Conservation (phyloP, 805 yeast genomes). For the Pichia pseudocactophila region DNA sequence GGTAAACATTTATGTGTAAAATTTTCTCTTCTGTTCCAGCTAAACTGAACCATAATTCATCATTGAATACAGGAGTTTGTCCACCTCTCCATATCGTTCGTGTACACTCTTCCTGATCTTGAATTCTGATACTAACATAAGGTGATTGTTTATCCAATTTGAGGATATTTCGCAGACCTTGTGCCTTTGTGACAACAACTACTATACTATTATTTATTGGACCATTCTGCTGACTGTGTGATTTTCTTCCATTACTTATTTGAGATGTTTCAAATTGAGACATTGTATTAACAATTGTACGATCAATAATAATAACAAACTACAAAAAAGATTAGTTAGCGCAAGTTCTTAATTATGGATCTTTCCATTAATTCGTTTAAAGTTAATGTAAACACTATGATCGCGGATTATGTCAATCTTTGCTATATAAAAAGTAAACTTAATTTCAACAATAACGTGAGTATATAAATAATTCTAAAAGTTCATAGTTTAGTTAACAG, state of each 20-base stretch:
- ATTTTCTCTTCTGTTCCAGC: conserved; percentile 54
- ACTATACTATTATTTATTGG: conserved; percentile 42
- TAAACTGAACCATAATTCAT: conserved; percentile 59
- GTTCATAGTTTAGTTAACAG: not conserved
- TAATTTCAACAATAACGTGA: no score
- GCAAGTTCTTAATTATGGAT: no score
- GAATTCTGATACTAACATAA: conserved; percentile 72
- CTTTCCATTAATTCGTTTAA: no score
- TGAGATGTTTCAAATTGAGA: conserved; percentile 8
- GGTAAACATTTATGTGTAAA: conserved; percentile 67
- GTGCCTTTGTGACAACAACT: conserved; percentile 70
- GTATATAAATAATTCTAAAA: no score
- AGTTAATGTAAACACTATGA: no score
- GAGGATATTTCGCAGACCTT: conserved; percentile 77
- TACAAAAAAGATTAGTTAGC: no score
- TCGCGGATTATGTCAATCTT: no score
- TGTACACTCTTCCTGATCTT: conserved; percentile 74
- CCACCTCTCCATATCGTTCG: conserved; percentile 80
- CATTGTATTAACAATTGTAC: not conserved
- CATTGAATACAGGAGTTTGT: conserved; percentile 86
- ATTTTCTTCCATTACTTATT: not conserved
- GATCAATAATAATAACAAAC: no score
- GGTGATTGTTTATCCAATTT: conserved; percentile 92
- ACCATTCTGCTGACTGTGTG: not conserved
- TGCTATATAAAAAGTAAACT: no score